A percentile compares a stretch with the other conserved stretches of the same genome.
Conservation (phyloP, 2,329 filamentous ascomycete species). For the Thielaviopsis ethacetica region DNA sequence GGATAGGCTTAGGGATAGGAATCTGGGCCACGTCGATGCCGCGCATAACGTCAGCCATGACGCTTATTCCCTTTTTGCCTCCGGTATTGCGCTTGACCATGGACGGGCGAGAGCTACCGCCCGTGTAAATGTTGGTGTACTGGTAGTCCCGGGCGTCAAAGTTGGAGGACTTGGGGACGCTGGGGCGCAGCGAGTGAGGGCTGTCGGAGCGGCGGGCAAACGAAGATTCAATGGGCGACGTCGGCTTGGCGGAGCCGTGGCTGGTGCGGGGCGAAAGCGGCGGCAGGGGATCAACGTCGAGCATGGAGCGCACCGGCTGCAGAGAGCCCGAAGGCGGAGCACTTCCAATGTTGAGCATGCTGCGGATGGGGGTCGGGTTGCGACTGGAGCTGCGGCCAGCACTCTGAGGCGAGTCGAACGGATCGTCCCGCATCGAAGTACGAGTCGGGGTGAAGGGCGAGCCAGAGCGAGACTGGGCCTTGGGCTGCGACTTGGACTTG, state of each 20-base stretch:
- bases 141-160: slow-evolving; percentile 37
- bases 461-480: slow-evolving; percentile 14
- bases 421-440: slow-evolving; percentile 34
- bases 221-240: slow-evolving; percentile 3
- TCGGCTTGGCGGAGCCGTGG: slow-evolving; percentile 7
- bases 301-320: slow-evolving; percentile 33
- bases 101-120: slow-evolving; percentile 27
- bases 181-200: slow-evolving; percentile 19
- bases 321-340: slow-evolving; percentile 21
- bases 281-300: slow-evolving; percentile 26
- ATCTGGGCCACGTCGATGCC: slow-evolving; percentile 33
- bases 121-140: slow-evolving; percentile 42
- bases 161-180: slow-evolving; percentile 18
- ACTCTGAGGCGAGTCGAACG: slow-evolving; percentile 1
- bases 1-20: slow-evolving; percentile 28
- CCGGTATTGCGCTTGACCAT: slow-evolving; percentile 35
- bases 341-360: slow-evolving; percentile 44
- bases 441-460: slow-evolving; percentile 57
- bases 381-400: slow-evolving; percentile 15
- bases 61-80: slow-evolving; percentile 22
- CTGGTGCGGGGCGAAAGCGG: slow-evolving; percentile 8
- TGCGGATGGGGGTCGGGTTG: slow-evolving; percentile 40
- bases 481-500: slow-evolving; percentile 24
- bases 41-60: slow-evolving; percentile 37
- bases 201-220: slow-evolving; percentile 6